phyloP scores from a whole-genome alignment of 192 early-diverging fungal genomes.

The Chytriomyces confervae region DNA sequence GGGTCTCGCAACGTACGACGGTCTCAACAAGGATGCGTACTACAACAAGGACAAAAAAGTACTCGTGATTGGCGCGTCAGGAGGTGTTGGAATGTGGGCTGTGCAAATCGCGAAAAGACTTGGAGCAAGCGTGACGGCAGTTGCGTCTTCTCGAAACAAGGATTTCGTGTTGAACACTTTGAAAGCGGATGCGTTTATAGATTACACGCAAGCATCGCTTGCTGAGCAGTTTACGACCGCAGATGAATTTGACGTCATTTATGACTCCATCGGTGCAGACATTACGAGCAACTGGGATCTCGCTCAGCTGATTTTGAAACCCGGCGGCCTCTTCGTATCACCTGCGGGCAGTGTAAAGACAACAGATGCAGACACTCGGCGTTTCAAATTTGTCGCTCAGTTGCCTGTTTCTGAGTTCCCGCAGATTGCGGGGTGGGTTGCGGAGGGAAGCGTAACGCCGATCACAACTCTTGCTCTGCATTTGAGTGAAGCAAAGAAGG shows the following conservation, averaged over 20 bases:
- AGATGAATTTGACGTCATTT: constrained; percentile 29
- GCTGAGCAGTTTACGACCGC: constrained; percentile 8
- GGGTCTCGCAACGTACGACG: constrained; percentile 23
- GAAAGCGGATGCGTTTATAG: constrained; percentile 21
- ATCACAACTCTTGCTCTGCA: constrained; percentile 5
- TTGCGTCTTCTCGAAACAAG: background rate
- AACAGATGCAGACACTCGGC: background rate
- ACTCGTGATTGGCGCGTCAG: constrained; percentile 43
- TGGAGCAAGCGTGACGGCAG: constrained; percentile 18
- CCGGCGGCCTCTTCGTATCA: constrained; percentile 29
- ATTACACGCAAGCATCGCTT: constrained; percentile 18
- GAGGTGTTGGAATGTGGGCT: constrained; percentile 35
- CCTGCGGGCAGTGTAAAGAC: constrained; percentile 18
- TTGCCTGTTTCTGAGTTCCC: constrained; percentile 19
- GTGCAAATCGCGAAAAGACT: constrained; percentile 30
- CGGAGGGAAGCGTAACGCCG: constrained; percentile 16
- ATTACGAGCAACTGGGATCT: constrained; percentile 12
- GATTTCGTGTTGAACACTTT: constrained; percentile 7
- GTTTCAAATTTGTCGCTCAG: constrained; percentile 24
- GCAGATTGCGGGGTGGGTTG: constrained; percentile 34
- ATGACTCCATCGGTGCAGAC: constrained; percentile 38
- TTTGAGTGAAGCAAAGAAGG: constrained; percentile 23
- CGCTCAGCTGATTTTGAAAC: constrained; percentile 29
- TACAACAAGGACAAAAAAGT: constrained; percentile 29
- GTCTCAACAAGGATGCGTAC: background rate